Conservation (phyloP, 2,329 filamentous ascomycete genomes). For the Hypomyces rosellus region DNA sequence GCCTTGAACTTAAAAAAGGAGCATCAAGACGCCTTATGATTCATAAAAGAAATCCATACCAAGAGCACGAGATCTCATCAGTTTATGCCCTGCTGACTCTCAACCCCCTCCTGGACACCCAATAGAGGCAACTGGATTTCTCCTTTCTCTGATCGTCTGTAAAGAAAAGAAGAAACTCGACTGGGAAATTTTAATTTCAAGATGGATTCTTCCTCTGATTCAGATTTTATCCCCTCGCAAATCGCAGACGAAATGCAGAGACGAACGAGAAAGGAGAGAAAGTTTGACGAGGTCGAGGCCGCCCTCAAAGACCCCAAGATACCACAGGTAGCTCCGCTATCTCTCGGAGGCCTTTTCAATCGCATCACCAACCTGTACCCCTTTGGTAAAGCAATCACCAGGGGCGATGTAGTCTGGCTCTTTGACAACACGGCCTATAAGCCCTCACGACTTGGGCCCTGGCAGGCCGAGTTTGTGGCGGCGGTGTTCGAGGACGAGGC, state of each 20-base stretch:
- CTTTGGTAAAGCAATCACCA: slow-evolving; percentile 52
- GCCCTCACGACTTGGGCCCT: slow-evolving; percentile 41
- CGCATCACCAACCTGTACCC: slow-evolving; percentile 51
- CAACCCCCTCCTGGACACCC: too few species aligned
- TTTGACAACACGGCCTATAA: slow-evolving; percentile 84
- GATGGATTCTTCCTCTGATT: slow-evolving; percentile 19
- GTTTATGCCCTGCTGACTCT: too few species aligned
- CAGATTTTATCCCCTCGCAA: slow-evolving; percentile 20
- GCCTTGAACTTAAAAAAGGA: too few species aligned
- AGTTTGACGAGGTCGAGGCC: slow-evolving; percentile 46
- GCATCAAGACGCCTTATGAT: too few species aligned
- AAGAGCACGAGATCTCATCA: too few species aligned
- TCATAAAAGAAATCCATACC: too few species aligned
- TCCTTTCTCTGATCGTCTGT: too few species aligned
- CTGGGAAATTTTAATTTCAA: slow-evolving; percentile 13
- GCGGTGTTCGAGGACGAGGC: slow-evolving; percentile 72
- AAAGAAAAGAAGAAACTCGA: background rate
- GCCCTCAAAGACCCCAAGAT: slow-evolving; percentile 33
- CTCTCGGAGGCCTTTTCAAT: slow-evolving; percentile 36
- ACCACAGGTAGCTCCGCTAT: slow-evolving; percentile 16
- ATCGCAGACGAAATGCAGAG: slow-evolving; percentile 41
- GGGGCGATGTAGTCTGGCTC: slow-evolving; percentile 74
- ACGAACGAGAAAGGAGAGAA: slow-evolving; percentile 41
- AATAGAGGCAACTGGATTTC: too few species aligned
- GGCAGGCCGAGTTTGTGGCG: slow-evolving; percentile 78